Evolutionary conservation across 345 rosid genomes (phyloP).

Genomic region (Eucalyptus rudis): DNA sequence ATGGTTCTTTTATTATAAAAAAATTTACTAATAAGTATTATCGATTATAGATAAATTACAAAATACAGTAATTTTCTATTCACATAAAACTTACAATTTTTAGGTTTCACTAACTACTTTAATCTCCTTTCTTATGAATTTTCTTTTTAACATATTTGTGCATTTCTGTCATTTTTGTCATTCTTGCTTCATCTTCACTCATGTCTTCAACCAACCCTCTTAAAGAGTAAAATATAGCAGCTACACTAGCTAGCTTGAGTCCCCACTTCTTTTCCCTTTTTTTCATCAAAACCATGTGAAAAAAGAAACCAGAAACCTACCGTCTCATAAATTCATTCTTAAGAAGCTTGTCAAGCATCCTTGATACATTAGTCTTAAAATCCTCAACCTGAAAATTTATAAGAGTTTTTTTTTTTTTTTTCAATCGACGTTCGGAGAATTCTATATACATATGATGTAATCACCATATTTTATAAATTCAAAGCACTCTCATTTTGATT

Average conservation of each 20-base stretch:
- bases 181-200: neutral
- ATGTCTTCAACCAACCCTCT: neutral
- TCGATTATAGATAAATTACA: neutral
- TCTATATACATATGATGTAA: neutral
- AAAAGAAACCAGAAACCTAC: neutral
- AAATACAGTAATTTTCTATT: neutral
- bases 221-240: neutral
- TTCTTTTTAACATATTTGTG: neutral
- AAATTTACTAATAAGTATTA: neutral
- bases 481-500: neutral
- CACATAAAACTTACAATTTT: neutral
- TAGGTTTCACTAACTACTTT: neutral
- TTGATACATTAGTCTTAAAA: neutral
- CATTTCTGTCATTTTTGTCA: neutral
- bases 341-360: neutral
- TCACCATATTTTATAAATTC: neutral
- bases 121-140: neutral
- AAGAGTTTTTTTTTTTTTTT: neutral
- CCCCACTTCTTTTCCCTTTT: neutral
- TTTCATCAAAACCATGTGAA: neutral
- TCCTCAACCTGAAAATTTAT: neutral
- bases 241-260: neutral
- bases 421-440: neutral
- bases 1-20: neutral
- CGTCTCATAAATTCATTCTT: neutral